Base-by-base conservation (phyloP, 2,329 filamentous ascomycete genomes). In the Ceratocystis alfenasii region DNA sequence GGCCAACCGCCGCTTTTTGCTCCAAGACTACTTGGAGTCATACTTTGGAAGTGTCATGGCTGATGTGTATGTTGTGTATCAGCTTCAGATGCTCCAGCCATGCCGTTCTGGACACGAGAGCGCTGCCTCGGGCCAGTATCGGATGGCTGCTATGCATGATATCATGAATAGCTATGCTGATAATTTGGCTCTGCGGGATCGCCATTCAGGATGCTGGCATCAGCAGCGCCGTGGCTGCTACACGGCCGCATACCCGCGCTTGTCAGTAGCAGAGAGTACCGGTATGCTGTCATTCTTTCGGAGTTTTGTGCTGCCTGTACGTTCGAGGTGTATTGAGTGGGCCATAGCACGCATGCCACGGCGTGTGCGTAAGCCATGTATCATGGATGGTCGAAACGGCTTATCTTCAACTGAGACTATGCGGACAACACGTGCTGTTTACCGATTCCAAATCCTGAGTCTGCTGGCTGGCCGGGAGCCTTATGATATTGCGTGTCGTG, bases 241-340 rank as follows among this genome's bases (percentile, higher is more conserved):
- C 41, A 8, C 46, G 25, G 17, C 65, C 25, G 12, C 33, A 17
- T 33, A 25, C 46, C 28, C 28, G 7, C 22, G 59, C 22, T 41
- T 65, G 3, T 62, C 62, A 4, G 59, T 68, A 7, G 63, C 63
- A 15, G 63, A 68, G 44, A 59, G 46, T n/a, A 44, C 28, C 5
- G 65, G 63, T 5, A 68, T 68, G 4, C 44, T 68, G 8, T 22
- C 59, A 25, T 68, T 68, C 33, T 65, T 62, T 36, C 66, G 63
- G 2, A 30, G 61, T n/a, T 68, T 53, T 62, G 66, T 63, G 3
- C 36, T 17, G 8, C 66, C 66, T 1, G 41, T 68, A 20, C 60
- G 63, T 3, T 55, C 55, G 6, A 45, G 36, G n/a, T 61, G 63
- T 15, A 53, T 65, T 45, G 50, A 30, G 8, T 63, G 66, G 60